Evolutionary conservation across 441 rosid genomes (phyloP).

Genomic region (Arabidopsis lyrata): DNA sequence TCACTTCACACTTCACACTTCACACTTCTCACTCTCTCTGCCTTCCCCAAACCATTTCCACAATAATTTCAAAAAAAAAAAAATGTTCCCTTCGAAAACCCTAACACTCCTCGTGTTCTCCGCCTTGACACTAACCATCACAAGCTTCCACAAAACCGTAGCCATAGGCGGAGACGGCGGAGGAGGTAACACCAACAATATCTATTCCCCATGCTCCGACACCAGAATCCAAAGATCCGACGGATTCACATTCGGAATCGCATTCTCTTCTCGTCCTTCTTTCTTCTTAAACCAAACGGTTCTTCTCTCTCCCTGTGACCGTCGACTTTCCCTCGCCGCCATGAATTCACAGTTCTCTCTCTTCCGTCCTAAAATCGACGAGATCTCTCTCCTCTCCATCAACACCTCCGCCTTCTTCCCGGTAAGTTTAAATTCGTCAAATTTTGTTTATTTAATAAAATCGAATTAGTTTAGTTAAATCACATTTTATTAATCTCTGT

Average conservation of each 20-base stretch:
- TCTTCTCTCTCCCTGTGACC: slow-evolving; percentile 84
- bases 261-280: slow-evolving; percentile 64
- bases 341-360: slow-evolving; percentile 66
- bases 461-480: not conserved
- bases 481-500: not conserved
- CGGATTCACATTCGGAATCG: slow-evolving; percentile 81
- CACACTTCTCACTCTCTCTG: too few species aligned
- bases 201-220: slow-evolving; percentile 72
- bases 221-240: slow-evolving; percentile 66
- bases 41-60: not conserved
- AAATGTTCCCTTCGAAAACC: slow-evolving; percentile 34
- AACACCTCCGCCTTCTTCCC: slow-evolving; percentile 76
- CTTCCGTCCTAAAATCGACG: slow-evolving; percentile 85
- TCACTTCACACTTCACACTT: not conserved
- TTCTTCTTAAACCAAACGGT: slow-evolving; percentile 54
- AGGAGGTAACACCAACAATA: too few species aligned
- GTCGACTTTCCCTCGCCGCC: slow-evolving; percentile 63
- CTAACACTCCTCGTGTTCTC: slow-evolving; percentile 31
- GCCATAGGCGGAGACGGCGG: slow-evolving; percentile 19
- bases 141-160: not conserved
- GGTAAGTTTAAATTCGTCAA: slow-evolving; percentile 43
- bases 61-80: not conserved
- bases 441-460: not conserved
- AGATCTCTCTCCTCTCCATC: slow-evolving; percentile 91
- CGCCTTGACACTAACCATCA: slow-evolving; percentile 2